Conservation (phyloP, 345 rosid species). For the Durio zibethinus region DNA sequence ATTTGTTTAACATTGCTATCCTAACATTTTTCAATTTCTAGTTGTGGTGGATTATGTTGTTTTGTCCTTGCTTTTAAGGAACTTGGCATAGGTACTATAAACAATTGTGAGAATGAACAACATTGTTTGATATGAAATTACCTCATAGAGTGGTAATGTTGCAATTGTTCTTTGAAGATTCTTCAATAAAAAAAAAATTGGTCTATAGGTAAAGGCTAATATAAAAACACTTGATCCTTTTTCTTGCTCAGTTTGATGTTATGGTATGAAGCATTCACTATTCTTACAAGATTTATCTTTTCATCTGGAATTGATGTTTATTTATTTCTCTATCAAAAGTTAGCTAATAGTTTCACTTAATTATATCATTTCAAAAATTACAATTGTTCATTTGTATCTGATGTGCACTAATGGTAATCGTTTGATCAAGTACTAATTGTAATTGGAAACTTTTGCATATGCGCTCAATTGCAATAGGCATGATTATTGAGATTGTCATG, state of each 20-base stretch:
- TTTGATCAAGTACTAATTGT: too few species aligned
- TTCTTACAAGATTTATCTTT: background rate
- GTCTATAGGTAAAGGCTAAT: constrained; percentile 52
- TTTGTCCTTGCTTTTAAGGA: constrained; percentile 45
- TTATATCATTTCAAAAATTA: too few species aligned
- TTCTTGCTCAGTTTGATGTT: background rate
- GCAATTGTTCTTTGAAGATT: constrained; percentile 89
- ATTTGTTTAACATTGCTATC: background rate
- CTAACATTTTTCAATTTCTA: background rate
- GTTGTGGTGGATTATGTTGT: background rate
- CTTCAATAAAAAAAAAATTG: constrained; percentile 74
- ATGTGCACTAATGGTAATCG: too few species aligned
- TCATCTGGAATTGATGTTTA: background rate
- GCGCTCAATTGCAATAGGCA: too few species aligned
- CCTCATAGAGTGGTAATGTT: constrained; percentile 76
- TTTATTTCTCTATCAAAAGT: background rate
- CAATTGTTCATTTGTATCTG: too few species aligned
- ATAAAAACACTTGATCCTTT: background rate
- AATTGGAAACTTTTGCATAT: too few species aligned
- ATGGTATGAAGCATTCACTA: background rate
- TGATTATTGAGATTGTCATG: too few species aligned
- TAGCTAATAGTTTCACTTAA: background rate
- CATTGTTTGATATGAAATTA: constrained; percentile 79
- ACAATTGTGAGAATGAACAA: constrained; percentile 56
- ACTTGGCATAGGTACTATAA: constrained; percentile 68